Conservation (phyloP, 73 alveolate species). For the Paramecium sonneborni region DNA sequence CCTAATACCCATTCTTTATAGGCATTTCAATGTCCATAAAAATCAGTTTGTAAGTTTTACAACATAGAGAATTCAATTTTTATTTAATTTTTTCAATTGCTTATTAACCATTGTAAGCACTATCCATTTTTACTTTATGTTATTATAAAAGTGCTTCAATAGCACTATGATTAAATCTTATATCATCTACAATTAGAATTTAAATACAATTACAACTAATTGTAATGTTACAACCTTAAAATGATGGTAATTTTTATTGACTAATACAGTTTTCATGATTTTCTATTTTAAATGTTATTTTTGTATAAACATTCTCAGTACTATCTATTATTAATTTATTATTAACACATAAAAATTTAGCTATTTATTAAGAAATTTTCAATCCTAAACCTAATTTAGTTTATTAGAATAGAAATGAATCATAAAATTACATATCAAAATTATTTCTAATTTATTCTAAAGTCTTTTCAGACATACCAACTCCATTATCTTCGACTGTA, state of each 20-base stretch:
- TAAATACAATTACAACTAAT: neutral
- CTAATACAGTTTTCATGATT: neutral
- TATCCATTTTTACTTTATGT: neutral
- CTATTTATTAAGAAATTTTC: slow-evolving; percentile 13
- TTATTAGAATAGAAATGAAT: neutral
- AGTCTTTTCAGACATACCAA: neutral
- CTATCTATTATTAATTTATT: neutral
- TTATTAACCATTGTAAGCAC: slow-evolving; percentile 32
- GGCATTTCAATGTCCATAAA: slow-evolving; percentile 43
- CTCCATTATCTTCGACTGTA: slow-evolving; percentile 23
- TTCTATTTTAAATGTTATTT: neutral
- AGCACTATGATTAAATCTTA: slow-evolving; percentile 23
- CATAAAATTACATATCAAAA: neutral
- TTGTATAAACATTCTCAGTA: neutral
- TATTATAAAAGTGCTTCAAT: neutral
- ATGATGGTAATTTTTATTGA: neutral
- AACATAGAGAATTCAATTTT: neutral
- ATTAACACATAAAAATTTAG: slow-evolving; percentile 6
- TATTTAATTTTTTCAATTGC: neutral
- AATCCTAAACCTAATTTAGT: slow-evolving; percentile 35
- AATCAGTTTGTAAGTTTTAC: neutral
- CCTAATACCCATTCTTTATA: neutral
- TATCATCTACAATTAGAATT: slow-evolving; percentile 25
- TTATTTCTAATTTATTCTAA: neutral
- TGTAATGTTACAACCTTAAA: neutral